Conservation (phyloP, 106 monocot species). For the Dactylorhiza incarnata region DNA sequence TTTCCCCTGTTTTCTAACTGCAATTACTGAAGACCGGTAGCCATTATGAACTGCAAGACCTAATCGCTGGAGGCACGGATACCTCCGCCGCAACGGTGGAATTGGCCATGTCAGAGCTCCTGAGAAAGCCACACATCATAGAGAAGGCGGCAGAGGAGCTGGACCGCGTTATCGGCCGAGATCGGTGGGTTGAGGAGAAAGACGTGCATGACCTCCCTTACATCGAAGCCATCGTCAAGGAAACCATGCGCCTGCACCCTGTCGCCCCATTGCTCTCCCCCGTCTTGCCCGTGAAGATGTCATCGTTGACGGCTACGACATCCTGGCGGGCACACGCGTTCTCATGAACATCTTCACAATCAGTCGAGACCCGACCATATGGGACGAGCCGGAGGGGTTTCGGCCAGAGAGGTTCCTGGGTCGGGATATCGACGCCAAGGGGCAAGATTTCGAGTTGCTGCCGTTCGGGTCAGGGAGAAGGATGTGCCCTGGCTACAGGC, state of each 20-base stretch:
- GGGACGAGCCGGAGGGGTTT: constrained; percentile 45
- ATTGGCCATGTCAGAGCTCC: constrained; percentile 58
- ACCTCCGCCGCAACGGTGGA: constrained; percentile 54
- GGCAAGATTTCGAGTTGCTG: constrained; percentile 42
- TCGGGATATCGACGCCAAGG: constrained; percentile 38
- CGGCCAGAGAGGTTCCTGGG: constrained; percentile 50
- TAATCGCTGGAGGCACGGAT: constrained; percentile 60
- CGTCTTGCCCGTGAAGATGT: constrained; percentile 33
- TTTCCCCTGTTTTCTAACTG: no score
- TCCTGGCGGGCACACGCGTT: constrained; percentile 14
- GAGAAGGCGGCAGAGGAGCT: constrained; percentile 48
- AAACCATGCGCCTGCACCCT: constrained; percentile 60
- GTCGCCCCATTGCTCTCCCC: constrained; percentile 48
- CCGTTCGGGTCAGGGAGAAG: constrained; percentile 38
- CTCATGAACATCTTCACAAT: constrained; percentile 33
- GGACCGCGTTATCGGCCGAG: constrained; percentile 41
- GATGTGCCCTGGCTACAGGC: constrained; percentile 37
- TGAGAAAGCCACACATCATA: constrained; percentile 38
- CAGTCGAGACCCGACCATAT: constrained; percentile 18
- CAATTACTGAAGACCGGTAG: no score
- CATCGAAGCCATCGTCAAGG: constrained; percentile 48
- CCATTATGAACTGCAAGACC: constrained; percentile 19
- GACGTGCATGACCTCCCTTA: constrained; percentile 40
- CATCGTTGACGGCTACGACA: constrained; percentile 30
- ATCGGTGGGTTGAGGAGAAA: constrained; percentile 49